phyloP scores from a whole-genome alignment of 306 rosid genomes.

The Vachellia collinsii region DNA sequence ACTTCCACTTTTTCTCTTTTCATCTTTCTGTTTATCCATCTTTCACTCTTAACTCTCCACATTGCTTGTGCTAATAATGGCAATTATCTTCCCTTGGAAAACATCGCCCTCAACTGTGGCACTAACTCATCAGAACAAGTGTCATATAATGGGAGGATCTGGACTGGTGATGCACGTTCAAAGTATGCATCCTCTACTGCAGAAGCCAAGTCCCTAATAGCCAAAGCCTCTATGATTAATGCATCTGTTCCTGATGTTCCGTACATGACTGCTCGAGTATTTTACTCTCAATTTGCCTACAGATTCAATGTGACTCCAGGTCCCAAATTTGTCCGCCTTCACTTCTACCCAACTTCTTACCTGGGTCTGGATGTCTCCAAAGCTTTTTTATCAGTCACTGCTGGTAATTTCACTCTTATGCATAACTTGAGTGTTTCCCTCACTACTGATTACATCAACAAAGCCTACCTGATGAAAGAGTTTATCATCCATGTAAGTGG shows the following conservation, averaged over 20 bases:
- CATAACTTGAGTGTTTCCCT: slow-evolving; percentile 52
- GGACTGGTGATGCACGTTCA: slow-evolving; percentile 43
- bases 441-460: slow-evolving; percentile 39
- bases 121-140: slow-evolving; percentile 20
- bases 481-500: slow-evolving; percentile 41
- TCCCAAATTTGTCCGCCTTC: slow-evolving; percentile 50
- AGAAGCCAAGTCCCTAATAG: slow-evolving; percentile 24
- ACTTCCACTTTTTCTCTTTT: neutral
- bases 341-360: slow-evolving; percentile 47
- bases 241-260: slow-evolving; percentile 38
- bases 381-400: slow-evolving; percentile 41
- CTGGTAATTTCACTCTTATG: slow-evolving; percentile 43
- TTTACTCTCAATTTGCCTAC: slow-evolving; percentile 43
- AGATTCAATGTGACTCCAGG: slow-evolving; percentile 44
- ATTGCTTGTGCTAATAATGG: slow-evolving; percentile 17
- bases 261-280: slow-evolving; percentile 46
- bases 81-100: slow-evolving; percentile 38
- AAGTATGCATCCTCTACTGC: slow-evolving; percentile 23
- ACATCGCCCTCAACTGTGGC: slow-evolving; percentile 45
- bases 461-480: slow-evolving; percentile 42
- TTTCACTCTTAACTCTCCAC: slow-evolving; percentile 12
- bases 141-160: slow-evolving; percentile 39
- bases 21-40: neutral
- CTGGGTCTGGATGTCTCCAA: slow-evolving; percentile 25
- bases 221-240: slow-evolving; percentile 14